Evolutionary conservation across 306 rosid species (phyloP), one percentile per base, ranked within the genome.

Genomic region (Prunus fruticosa): DNA sequence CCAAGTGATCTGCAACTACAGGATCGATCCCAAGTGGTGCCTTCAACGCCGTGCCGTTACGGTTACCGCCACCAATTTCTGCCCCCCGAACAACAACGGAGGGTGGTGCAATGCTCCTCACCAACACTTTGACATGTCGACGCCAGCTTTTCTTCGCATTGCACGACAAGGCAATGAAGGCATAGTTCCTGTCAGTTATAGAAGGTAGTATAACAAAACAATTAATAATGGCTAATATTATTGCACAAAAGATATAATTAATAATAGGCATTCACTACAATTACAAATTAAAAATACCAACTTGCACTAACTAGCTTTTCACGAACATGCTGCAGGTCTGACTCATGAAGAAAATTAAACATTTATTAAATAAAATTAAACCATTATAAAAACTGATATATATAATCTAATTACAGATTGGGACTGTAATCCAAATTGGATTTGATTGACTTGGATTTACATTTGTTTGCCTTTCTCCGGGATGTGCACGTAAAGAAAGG

Each of bases 61-160:
- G 0, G 70, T 91, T 7, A 88, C 98, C 0, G 87, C 95, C 80
- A 93, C 96, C 25, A 93, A 93, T 50, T 89, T 93, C 67, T 93
- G 96, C 78, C 98, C 98, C 43, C 89, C 92, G 2, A 93, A 91
- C 83, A 91, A 91, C 87, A 87, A 84, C 0, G 96, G 93, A 68
- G 96, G 98, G 50, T 86, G 95, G 98, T 93, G 98, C 73, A 84
- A 93, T 73, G 87, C 95, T 7, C 98, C 98, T 58, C 89, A 78
- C 80, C 87, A 87, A 6, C 98, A 93, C 76, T 93, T 93, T 47
- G 98, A 93, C 83, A 88, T 91, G 98, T 93, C 96, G 62, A 74
- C 73, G 87, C 80, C 93, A n/a, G 87, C 98, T 69, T 91, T 91
- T 77, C 80, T 85, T 64, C 80, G 84, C 72, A 85, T 93, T 78